Evolutionary conservation across 192 early-diverging fungal genomes (phyloP).

Genomic region (Umbelopsis vinacea): DNA sequence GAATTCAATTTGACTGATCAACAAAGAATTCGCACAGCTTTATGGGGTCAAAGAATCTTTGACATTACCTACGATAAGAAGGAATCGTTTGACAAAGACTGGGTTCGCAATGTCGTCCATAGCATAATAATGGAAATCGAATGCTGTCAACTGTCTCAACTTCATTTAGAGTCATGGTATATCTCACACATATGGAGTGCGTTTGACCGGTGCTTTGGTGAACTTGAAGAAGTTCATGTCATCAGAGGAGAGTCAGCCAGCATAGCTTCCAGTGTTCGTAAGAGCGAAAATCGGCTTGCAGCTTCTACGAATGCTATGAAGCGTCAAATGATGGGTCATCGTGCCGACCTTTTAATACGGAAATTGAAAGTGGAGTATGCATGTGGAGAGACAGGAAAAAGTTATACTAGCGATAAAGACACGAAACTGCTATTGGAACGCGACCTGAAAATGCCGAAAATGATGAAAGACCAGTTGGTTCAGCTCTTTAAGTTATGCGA

Average conservation of each 20-base stretch:
- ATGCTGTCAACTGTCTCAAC: neutral
- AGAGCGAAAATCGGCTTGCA: neutral
- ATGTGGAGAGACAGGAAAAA: neutral
- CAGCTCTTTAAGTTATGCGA: neutral
- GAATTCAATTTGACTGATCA: neutral
- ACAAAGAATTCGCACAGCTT: neutral
- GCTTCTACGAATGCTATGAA: neutral
- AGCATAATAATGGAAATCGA: neutral
- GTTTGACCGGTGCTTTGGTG: neutral
- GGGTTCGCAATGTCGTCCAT: neutral
- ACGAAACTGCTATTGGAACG: neutral
- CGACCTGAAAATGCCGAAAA: neutral
- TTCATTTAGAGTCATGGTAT: neutral
- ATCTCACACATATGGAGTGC: neutral
- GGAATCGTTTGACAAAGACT: neutral
- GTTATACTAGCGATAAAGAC: neutral
- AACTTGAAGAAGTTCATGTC: neutral
- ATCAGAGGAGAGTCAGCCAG: neutral
- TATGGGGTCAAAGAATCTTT: neutral
- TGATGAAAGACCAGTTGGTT: neutral
- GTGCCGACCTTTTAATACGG: neutral
- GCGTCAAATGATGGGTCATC: neutral
- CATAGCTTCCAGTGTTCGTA: neutral
- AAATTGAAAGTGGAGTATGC: conserved; percentile 1
- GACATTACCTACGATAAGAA: neutral